A percentile compares a stretch with the other conserved stretches of the same genome.
These are phyloP conservation scores for Puccinellia tenuiflora DNA, from an alignment of 176 grass and related monocot genomes.

Conservation along the genomic window DNA sequence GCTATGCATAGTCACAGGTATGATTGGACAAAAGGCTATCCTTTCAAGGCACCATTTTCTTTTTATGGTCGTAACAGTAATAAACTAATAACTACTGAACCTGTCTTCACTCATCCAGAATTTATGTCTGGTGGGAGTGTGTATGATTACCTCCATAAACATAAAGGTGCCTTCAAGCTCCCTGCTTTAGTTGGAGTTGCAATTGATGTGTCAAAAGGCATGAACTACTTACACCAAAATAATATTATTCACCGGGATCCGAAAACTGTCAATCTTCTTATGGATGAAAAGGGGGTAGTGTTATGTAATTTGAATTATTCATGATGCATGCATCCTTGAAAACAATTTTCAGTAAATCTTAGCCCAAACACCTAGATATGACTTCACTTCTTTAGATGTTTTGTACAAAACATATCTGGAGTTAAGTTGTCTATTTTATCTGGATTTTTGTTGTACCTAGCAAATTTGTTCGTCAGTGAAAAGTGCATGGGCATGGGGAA, in stretches of 20 bases:
- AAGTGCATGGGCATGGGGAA: background rate
- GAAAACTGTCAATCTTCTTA: slow-evolving; percentile 98
- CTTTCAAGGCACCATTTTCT: background rate
- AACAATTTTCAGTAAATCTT: background rate
- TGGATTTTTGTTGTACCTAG: background rate
- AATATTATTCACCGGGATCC: slow-evolving; percentile 98
- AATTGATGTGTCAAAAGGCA: slow-evolving; percentile 98
- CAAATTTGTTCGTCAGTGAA: background rate
- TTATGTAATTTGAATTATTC: background rate
- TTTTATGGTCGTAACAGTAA: background rate
- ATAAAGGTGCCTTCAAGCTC: slow-evolving; percentile 82
- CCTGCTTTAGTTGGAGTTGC: slow-evolving; percentile 83
- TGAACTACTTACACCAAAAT: slow-evolving; percentile 99
- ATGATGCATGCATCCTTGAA: slow-evolving; percentile 4
- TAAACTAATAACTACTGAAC: background rate
- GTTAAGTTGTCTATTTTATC: background rate
- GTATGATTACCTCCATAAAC: slow-evolving; percentile 97
- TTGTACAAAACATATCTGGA: background rate
- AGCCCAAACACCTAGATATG: background rate
- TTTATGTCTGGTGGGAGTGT: slow-evolving; percentile 95
- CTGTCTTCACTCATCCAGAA: slow-evolving; percentile 42
- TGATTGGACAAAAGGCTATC: slow-evolving; percentile 1
- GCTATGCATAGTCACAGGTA: slow-evolving; percentile 98
- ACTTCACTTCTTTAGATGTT: background rate
- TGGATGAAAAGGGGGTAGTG: slow-evolving; percentile 95